Evolutionary conservation across 2,329 filamentous ascomycete genomes (phyloP).

Genomic region (Lasiodiplodia theobromae): DNA sequence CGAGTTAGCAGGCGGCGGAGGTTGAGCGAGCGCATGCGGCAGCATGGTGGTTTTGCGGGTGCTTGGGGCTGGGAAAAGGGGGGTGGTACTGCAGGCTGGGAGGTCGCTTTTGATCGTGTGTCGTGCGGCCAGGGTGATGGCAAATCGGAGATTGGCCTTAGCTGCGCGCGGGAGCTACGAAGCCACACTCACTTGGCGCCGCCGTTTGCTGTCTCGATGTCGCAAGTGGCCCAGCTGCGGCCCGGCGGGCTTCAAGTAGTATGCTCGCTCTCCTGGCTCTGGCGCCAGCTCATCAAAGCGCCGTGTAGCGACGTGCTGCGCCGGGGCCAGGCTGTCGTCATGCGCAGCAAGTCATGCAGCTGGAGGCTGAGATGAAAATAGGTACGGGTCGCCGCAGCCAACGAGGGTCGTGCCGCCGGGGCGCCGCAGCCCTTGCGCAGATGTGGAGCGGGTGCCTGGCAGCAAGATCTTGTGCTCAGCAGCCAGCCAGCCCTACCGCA

Average conservation of each 20-base stretch:
- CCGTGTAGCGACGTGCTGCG: slow-evolving; percentile 3
- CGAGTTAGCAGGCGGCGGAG: slow-evolving; percentile 11
- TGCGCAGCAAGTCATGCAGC: slow-evolving; percentile 21
- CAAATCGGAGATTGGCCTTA: slow-evolving; percentile 30
- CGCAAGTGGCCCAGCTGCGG: slow-evolving; percentile 8
- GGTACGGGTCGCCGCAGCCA: slow-evolving; percentile 6
- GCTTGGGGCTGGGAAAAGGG: slow-evolving; percentile 19
- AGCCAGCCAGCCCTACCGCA: too few species aligned
- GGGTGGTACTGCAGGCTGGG: slow-evolving; percentile 28
- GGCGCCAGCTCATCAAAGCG: slow-evolving; percentile 21
- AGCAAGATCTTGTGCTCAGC: neutral
- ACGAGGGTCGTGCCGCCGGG: slow-evolving; percentile 2
- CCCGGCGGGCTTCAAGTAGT: neutral
- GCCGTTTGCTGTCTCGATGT: slow-evolving; percentile 1
- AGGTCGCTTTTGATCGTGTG: slow-evolving; percentile 26
- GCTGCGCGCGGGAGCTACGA: slow-evolving; percentile 17
- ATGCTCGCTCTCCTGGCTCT: slow-evolving; percentile 15
- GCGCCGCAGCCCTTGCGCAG: slow-evolving; percentile 8
- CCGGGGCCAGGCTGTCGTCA: slow-evolving; percentile 22
- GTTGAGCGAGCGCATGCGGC: slow-evolving; percentile 1
- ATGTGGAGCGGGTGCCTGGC: neutral
- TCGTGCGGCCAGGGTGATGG: slow-evolving; percentile 19
- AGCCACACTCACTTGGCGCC: slow-evolving; percentile 23
- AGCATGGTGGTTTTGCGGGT: slow-evolving; percentile 27
- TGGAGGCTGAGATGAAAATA: slow-evolving; percentile 15